Conservation (phyloP, 2,329 filamentous ascomycete genomes). For the Exophiala xenobiotica region DNA sequence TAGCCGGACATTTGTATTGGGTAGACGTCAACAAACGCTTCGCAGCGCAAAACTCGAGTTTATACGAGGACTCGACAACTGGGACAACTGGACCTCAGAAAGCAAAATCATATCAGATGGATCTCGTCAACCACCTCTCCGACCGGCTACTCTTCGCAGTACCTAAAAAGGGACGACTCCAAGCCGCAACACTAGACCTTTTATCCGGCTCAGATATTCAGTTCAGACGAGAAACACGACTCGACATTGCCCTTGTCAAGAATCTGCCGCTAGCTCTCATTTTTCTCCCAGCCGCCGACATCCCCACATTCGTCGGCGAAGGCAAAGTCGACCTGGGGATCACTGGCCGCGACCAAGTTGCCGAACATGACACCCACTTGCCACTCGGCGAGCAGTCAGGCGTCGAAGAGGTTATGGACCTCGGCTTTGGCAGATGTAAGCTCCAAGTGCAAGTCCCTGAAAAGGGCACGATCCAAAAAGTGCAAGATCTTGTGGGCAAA, state of each 20-base stretch:
- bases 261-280: conserved; percentile 93
- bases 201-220: conserved; percentile 93
- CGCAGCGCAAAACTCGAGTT: too few relatives aligned
- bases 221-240: conserved; percentile 89
- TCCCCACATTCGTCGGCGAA: conserved; percentile 95
- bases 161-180: conserved; percentile 97
- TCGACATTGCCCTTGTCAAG: conserved; percentile 97
- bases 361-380: conserved; percentile 72
- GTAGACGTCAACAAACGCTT: too few relatives aligned
- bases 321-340: conserved; percentile 92
- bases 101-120: conserved; percentile 44
- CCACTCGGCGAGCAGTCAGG: conserved; percentile 47
- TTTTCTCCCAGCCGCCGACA: conserved; percentile 95
- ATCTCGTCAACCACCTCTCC: conserved; percentile 71
- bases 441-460: conserved; percentile 95
- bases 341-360: conserved; percentile 88
- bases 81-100: neutral
- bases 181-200: conserved; percentile 83
- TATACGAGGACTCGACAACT: too few relatives aligned
- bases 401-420: conserved; percentile 83
- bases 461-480: conserved; percentile 69
- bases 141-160: conserved; percentile 93
- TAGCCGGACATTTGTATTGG: too few relatives aligned
- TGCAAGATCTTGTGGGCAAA: conserved; percentile 80
- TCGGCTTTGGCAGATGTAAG: conserved; percentile 87